phyloP scores from a whole-genome alignment of 2,329 filamentous ascomycete genomes.

The Macrophomina pseudophaseolina region DNA sequence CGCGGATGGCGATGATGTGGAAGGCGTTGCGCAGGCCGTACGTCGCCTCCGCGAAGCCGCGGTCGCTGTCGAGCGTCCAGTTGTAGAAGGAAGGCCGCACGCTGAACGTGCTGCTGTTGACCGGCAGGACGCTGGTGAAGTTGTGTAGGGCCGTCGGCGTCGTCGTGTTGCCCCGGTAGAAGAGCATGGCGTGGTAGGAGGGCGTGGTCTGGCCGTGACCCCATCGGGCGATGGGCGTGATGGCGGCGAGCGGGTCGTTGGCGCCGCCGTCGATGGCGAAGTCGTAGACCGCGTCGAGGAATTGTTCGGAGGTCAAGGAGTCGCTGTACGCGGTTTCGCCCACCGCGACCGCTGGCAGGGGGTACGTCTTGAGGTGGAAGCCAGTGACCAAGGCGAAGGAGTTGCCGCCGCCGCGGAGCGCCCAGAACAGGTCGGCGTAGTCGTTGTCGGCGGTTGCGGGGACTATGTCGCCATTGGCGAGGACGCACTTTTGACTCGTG shows the following conservation, averaged over 20 bases:
- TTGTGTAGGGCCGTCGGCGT: slow-evolving; percentile 28
- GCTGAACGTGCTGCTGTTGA: slow-evolving; percentile 29
- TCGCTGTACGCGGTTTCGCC: slow-evolving; percentile 31
- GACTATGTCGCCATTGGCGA: slow-evolving; percentile 34
- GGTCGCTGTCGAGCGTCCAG: slow-evolving; percentile 28
- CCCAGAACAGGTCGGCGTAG: slow-evolving; percentile 42
- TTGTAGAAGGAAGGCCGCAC: slow-evolving; percentile 24
- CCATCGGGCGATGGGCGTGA: slow-evolving; percentile 32
- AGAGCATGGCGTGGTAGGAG: slow-evolving; percentile 30
- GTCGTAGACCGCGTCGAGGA: slow-evolving; percentile 30
- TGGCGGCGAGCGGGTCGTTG: slow-evolving; percentile 28
- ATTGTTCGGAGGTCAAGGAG: slow-evolving; percentile 24
- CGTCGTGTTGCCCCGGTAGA: slow-evolving; percentile 32
- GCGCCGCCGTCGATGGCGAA: slow-evolving; percentile 30
- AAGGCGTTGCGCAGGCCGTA: slow-evolving; percentile 32
- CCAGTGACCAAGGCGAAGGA: slow-evolving; percentile 37
- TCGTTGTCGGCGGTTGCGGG: slow-evolving; percentile 32
- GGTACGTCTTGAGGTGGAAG: slow-evolving; percentile 33
- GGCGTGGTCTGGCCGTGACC: slow-evolving; percentile 30
- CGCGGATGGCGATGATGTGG: slow-evolving; percentile 30
- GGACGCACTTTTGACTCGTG: slow-evolving; percentile 32
- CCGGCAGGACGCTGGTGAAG: slow-evolving; percentile 28
- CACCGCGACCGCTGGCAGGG: slow-evolving; percentile 31
- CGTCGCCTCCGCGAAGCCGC: slow-evolving; percentile 13
- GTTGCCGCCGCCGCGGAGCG: slow-evolving; percentile 36